These are phyloP conservation scores for Metrosideros polymorpha DNA, from an alignment of 441 rosid genomes.

Conservation along the genomic window DNA sequence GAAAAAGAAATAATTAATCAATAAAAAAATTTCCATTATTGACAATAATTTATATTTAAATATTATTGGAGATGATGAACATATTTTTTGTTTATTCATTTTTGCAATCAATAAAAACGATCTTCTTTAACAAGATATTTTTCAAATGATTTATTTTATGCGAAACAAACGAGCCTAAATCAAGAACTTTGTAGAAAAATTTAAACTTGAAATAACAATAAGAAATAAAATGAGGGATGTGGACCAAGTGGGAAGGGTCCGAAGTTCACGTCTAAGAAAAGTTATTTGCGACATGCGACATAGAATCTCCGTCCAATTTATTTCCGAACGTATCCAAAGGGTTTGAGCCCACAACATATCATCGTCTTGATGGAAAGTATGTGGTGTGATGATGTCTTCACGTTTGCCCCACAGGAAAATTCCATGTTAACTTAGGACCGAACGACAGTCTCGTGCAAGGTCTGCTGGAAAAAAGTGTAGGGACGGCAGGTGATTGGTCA, in stretches of 20 bases:
- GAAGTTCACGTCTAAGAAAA: neutral
- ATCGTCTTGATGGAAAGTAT: neutral
- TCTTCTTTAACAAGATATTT: fast-evolving
- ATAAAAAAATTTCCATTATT: fast-evolving
- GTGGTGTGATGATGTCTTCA: no score
- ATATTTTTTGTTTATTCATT: fast-evolving
- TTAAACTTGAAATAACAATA: neutral
- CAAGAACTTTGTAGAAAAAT: neutral
- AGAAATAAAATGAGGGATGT: neutral
- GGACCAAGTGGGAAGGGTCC: neutral
- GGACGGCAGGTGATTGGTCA: neutral
- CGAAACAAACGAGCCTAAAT: neutral
- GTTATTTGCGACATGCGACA: neutral
- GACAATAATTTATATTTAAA: neutral
- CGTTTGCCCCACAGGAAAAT: no score
- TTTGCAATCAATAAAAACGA: neutral
- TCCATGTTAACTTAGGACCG: no score
- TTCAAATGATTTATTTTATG: neutral
- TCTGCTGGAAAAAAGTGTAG: neutral
- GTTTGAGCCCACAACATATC: neutral
- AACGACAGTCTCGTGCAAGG: fast-evolving
- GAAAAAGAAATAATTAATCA: neutral
- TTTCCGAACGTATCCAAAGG: neutral
- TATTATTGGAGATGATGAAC: neutral
- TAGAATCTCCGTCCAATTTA: neutral